These are phyloP conservation scores for Rhodomyrtus psidioides DNA, from an alignment of 441 rosid genomes.

Conservation along the genomic window DNA sequence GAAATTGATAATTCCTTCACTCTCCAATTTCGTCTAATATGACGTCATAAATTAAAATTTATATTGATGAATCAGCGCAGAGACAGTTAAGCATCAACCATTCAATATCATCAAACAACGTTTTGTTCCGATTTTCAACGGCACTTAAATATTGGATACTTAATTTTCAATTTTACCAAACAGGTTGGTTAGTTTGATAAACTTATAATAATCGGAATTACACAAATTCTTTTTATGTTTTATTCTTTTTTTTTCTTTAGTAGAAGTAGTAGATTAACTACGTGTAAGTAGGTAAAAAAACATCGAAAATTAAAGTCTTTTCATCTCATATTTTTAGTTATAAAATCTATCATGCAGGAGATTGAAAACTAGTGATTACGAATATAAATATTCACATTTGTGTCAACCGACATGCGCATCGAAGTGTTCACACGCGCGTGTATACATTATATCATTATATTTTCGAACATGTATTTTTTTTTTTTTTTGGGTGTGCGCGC, in stretches of 20 bases:
- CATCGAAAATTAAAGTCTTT: neutral
- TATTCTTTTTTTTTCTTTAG: neutral
- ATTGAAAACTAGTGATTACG: neutral
- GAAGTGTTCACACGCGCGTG: too few species aligned
- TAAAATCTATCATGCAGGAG: neutral
- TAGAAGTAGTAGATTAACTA: neutral
- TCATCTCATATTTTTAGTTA: neutral
- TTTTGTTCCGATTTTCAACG: too few species aligned
- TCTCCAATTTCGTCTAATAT: neutral
- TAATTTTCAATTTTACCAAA: neutral
- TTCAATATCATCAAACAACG: neutral
- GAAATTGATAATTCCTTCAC: neutral
- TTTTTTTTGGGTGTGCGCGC: neutral
- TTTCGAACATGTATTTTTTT: neutral
- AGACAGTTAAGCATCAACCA: neutral
- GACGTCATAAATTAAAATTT: neutral
- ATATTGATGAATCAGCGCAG: neutral
- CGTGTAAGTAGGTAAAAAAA: neutral
- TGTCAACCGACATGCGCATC: neutral
- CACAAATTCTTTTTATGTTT: rapidly evolving
- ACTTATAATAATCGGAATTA: neutral
- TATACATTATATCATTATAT: neutral
- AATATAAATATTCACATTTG: neutral
- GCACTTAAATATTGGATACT: neutral
- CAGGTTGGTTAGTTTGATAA: neutral